phyloP scores from a whole-genome alignment of 2,329 filamentous ascomycete genomes.

The Cylindrodendrum hubeiense region DNA sequence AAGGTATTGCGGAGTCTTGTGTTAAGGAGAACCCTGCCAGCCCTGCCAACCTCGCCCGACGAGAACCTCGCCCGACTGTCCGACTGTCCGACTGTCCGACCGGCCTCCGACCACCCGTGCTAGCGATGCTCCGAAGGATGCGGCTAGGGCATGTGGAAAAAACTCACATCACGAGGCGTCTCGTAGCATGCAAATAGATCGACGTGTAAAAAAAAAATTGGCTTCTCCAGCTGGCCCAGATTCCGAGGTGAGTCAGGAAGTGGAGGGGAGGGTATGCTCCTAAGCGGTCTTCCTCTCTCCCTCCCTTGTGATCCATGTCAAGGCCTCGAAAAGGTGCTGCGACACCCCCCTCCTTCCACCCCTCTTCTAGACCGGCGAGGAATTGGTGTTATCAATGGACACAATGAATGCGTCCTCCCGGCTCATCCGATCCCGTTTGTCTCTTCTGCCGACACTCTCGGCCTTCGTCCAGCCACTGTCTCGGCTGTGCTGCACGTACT shows the following conservation, averaged over 20 bases:
- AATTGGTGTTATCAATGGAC: not conserved
- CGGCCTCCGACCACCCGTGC: conserved; percentile 12
- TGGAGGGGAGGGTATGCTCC: conserved; percentile 4
- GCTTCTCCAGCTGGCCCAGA: not conserved
- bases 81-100: conserved; percentile 1
- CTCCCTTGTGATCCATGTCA: conserved; percentile 2
- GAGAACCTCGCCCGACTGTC: not conserved
- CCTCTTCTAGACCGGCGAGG: not conserved
- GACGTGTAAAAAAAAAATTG: not conserved
- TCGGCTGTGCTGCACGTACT: conserved; percentile 17
- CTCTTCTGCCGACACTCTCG: not conserved
- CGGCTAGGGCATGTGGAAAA: not conserved
- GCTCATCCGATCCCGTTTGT: not conserved
- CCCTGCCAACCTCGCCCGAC: conserved; percentile 5
- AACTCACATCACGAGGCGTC: not conserved
- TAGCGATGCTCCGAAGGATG: conserved; percentile 19
- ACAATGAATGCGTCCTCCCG: not conserved
- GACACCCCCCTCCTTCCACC: conserved; percentile 3
- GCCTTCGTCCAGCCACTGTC: conserved; percentile 10
- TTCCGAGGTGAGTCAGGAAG: conserved; percentile 12
- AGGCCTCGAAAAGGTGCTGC: conserved; percentile 6
- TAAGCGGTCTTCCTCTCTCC: not conserved
- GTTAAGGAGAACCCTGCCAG: not conserved
- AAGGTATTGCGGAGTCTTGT: not conserved
- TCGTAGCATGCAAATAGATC: not conserved